Evolutionary conservation across 2,329 filamentous ascomycete genomes (phyloP), one percentile per base, ranked within the genome.

Genomic region (Endoconidiophora laricicola): DNA sequence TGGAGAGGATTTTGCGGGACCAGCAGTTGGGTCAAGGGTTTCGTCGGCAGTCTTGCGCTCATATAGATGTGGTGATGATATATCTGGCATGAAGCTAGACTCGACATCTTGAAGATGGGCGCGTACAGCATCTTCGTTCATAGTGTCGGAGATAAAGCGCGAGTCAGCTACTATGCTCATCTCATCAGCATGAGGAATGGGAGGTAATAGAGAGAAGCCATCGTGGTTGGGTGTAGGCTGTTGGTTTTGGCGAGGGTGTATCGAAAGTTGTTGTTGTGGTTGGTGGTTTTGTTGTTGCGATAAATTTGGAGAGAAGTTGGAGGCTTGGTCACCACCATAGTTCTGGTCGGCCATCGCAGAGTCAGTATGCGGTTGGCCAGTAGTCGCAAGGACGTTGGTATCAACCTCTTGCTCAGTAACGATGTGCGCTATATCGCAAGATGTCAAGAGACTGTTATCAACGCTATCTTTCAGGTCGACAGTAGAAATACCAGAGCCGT

Each of bases 21-120:
- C 42, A 16, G 36, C 52, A 22, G 79, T 75, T 57, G 79, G 79
- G 44, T 78, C 62, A 57, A 69, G 80, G 22, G 74, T 77, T 59
- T 79, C 76, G 62, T 79, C 75, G 55, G 65, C 65, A 33, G 29
- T n/a, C 39, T 53, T 53, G 18, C 66, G 63, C 7, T 66, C 62
- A 46, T 69, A 65, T 26, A 65, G 65, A 36, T 67, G 68, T 44
- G 79, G 69, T 10, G 77, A 76, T 6, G 77, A 80, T 4, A 74
- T 60, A 4, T 71, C 69, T 2, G 74, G 72, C 49, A 78, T 60
- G 58, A 81, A 81, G 63, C 78, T 81, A 33, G 78, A 81, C 58
- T 82, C 78, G 54, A 80, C 70, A 57, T 81, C 78, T 56, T 73
- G 69, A 18, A 81, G 61, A 58, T 80, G 76, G 50, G 71, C 69